phyloP scores from a whole-genome alignment of 129 eudicot genomes.

The Flaveria trinervia region DNA sequence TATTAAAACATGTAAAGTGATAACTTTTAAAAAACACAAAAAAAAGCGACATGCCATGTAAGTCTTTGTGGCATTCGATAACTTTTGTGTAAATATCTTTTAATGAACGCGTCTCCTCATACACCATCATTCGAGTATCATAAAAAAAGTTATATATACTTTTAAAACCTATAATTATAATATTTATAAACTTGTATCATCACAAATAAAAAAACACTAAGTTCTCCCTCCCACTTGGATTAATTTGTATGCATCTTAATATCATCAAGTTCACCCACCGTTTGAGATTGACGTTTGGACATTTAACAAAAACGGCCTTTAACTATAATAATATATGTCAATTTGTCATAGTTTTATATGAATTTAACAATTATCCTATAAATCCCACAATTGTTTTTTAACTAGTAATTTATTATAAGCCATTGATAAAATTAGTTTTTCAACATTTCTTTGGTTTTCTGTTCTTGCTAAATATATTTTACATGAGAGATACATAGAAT shows the following conservation, averaged over 20 bases:
- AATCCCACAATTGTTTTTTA: no score
- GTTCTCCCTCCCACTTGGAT: neutral
- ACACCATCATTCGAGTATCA: neutral
- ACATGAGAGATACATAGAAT: neutral
- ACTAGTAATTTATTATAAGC: no score
- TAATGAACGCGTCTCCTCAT: neutral
- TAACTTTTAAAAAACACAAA: no score
- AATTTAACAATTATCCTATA: neutral
- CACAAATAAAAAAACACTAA: neutral
- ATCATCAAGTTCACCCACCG: constrained; percentile 30
- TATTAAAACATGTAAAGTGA: no score
- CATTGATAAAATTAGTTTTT: neutral
- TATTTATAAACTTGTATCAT: neutral
- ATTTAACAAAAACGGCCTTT: constrained; percentile 19
- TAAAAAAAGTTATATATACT: neutral
- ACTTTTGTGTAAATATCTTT: neutral
- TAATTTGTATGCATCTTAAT: constrained; percentile 12
- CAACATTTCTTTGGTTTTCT: neutral
- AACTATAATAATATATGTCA: neutral
- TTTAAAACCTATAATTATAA: neutral
- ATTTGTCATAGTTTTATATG: neutral
- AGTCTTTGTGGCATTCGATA: no score
- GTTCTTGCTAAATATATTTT: neutral
- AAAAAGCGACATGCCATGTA: no score
- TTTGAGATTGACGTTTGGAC: constrained; percentile 29